Evolutionary conservation across 2,329 filamentous ascomycete species (phyloP).

Genomic region (Xylaria sp.): DNA sequence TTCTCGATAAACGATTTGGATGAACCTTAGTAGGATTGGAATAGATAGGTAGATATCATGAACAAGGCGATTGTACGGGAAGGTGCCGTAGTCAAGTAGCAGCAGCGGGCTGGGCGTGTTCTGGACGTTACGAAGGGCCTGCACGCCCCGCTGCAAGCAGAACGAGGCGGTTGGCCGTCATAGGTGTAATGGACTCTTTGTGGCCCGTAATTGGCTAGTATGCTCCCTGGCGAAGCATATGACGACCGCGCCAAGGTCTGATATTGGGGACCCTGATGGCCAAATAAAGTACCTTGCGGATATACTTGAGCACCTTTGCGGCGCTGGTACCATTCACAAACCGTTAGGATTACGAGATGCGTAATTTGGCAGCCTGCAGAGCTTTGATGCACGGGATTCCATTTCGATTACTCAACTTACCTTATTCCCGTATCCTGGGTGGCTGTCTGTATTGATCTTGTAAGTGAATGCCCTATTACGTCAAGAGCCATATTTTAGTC

Average conservation of each 20-base stretch:
- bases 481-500: neutral
- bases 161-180: conserved; percentile 18
- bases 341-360: neutral
- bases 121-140: neutral
- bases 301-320: neutral
- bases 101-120: too few relatives aligned
- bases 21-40: neutral
- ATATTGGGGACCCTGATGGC: conserved; percentile 46
- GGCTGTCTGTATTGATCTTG: too few relatives aligned
- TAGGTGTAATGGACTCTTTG: conserved; percentile 34
- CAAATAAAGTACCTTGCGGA: neutral
- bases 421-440: too few relatives aligned
- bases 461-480: too few relatives aligned
- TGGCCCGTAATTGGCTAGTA: conserved; percentile 40
- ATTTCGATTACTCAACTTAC: too few relatives aligned
- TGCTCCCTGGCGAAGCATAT: conserved; percentile 23
- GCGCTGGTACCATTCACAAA: neutral
- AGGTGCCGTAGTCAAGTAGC: too few relatives aligned
- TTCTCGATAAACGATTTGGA: neutral
- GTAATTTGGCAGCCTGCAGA: neutral
- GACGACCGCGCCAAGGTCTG: conserved; percentile 40
- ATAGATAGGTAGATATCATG: neutral
- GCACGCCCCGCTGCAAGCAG: conserved; percentile 27
- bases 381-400: neutral
- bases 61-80: conserved; percentile 7